These are phyloP conservation scores for Hypoxylon perforatum DNA, from an alignment of 495 filamentous ascomycete genomes.

Conservation along the genomic window DNA sequence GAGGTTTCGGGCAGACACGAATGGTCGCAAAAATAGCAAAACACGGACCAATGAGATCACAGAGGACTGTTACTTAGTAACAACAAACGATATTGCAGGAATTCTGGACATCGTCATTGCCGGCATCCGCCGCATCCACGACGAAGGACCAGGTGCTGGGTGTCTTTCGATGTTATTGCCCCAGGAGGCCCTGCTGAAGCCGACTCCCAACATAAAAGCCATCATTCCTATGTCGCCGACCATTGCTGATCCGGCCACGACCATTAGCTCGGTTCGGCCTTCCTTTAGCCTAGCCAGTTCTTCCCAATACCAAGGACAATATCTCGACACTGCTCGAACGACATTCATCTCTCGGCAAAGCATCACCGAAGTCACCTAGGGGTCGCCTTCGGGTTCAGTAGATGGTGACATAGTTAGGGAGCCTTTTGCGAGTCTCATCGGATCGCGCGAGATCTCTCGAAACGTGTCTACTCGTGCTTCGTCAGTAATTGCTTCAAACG, in stretches of 20 bases:
- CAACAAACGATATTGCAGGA: slow-evolving; percentile 34
- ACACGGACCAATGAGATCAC: not conserved
- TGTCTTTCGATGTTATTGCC: slow-evolving; percentile 39
- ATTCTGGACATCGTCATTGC: slow-evolving; percentile 41
- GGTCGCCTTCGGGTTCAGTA: slow-evolving; percentile 1
- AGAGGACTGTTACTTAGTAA: slow-evolving; percentile 36
- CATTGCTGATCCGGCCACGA: slow-evolving; percentile 43
- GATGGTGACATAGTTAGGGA: slow-evolving; percentile 8
- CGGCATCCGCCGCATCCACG: slow-evolving; percentile 24
- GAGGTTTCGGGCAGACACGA: not conserved
- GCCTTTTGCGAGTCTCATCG: not conserved
- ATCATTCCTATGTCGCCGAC: slow-evolving; percentile 36
- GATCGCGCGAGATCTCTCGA: slow-evolving; percentile 11
- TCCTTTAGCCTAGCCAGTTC: slow-evolving; percentile 31
- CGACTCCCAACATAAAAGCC: slow-evolving; percentile 16
- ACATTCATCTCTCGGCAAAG: slow-evolving; percentile 46
- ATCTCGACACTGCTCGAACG: slow-evolving; percentile 21
- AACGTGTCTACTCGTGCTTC: slow-evolving; percentile 24
- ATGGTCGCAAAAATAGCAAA: not conserved
- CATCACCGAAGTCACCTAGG: slow-evolving; percentile 47
- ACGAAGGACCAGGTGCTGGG: slow-evolving; percentile 1
- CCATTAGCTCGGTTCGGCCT: slow-evolving; percentile 38
- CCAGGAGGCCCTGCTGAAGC: slow-evolving; percentile 25
- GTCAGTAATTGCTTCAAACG: slow-evolving; percentile 12
- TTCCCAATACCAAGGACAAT: slow-evolving; percentile 2